Evolutionary conservation across 2,329 filamentous ascomycete genomes (phyloP).

Genomic region (Coniochaeta prunicola): DNA sequence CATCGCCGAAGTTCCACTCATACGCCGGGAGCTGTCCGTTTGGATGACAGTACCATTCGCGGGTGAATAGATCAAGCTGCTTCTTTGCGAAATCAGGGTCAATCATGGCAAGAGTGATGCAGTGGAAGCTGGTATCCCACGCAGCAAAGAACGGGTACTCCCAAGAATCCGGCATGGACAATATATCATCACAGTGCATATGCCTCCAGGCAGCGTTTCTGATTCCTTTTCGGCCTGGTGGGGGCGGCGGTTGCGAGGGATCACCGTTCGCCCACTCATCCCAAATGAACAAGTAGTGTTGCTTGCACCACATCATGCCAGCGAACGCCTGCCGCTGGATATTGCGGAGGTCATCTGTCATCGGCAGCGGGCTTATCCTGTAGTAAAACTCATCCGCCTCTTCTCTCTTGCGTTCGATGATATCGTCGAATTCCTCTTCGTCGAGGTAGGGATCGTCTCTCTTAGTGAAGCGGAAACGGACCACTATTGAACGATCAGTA

Average conservation of each 20-base stretch:
- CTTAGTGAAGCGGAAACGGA: conserved; percentile 81
- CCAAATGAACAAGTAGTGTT: conserved; percentile 95
- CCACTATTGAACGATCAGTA: conserved; percentile 46
- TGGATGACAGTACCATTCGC: conserved; percentile 98
- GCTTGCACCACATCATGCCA: conserved; percentile 98
- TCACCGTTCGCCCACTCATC: conserved; percentile 97
- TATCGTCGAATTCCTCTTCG: conserved; percentile 86
- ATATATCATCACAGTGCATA: conserved; percentile 86
- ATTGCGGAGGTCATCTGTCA: conserved; percentile 88
- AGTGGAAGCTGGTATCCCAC: conserved; percentile 97
- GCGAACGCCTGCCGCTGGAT: conserved; percentile 92
- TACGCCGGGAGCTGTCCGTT: conserved; percentile 90
- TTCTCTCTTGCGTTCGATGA: conserved; percentile 76
- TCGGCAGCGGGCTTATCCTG: conserved; percentile 84
- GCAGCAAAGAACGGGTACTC: conserved; percentile 97
- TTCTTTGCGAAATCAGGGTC: conserved; percentile 98
- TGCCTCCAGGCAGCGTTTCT: conserved; percentile 91
- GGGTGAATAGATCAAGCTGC: conserved; percentile 89
- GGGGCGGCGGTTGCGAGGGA: conserved; percentile 79
- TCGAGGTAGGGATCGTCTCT: conserved; percentile 74
- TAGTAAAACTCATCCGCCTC: conserved; percentile 97
- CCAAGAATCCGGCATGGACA: conserved; percentile 98
- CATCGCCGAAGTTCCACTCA: conserved; percentile 97
- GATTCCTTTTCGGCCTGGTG: conserved; percentile 68
- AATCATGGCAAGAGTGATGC: conserved; percentile 92